phyloP scores from a whole-genome alignment of 345 rosid species.

The Eucalyptus polybractea region DNA sequence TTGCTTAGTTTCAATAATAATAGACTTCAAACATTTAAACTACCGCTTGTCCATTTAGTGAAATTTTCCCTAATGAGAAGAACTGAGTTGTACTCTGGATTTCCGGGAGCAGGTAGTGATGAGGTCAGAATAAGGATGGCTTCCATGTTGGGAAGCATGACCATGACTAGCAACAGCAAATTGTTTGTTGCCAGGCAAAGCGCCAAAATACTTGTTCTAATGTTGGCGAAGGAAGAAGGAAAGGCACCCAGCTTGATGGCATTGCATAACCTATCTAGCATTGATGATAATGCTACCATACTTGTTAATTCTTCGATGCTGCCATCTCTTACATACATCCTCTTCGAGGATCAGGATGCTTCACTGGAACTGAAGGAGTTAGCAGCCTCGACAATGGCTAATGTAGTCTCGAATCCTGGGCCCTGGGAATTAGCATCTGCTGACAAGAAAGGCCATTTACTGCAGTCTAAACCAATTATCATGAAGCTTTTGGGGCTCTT shows the following conservation, averaged over 20 bases:
- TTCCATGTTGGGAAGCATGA: slow-evolving; percentile 21
- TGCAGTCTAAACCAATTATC: slow-evolving; percentile 22
- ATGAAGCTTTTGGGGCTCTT: slow-evolving; percentile 12
- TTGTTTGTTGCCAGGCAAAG: slow-evolving; percentile 20
- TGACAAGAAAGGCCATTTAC: slow-evolving; percentile 16
- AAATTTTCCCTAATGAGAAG: not conserved
- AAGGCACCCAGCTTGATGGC: slow-evolving; percentile 19
- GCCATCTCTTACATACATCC: slow-evolving; percentile 16
- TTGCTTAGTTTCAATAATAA: not conserved
- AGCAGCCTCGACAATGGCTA: slow-evolving; percentile 21
- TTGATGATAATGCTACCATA: slow-evolving; percentile 24
- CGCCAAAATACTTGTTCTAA: slow-evolving; percentile 9
- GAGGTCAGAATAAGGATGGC: slow-evolving; percentile 25
- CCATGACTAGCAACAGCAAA: slow-evolving; percentile 21
- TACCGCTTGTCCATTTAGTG: not conserved
- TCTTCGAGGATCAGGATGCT: slow-evolving; percentile 6
- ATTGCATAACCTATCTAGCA: slow-evolving; percentile 20
- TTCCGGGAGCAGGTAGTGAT: slow-evolving; percentile 15
- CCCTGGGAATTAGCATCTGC: slow-evolving; percentile 24
- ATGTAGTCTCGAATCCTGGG: slow-evolving; percentile 29
- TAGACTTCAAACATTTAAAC: not conserved
- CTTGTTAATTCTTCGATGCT: slow-evolving; percentile 21
- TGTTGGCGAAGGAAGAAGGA: slow-evolving; percentile 8
- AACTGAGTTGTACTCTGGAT: not conserved
- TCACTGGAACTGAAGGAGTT: slow-evolving; percentile 7